These are phyloP conservation scores for Aspergillus biplanus DNA, from an alignment of 495 filamentous ascomycete genomes.

Conservation along the genomic window DNA sequence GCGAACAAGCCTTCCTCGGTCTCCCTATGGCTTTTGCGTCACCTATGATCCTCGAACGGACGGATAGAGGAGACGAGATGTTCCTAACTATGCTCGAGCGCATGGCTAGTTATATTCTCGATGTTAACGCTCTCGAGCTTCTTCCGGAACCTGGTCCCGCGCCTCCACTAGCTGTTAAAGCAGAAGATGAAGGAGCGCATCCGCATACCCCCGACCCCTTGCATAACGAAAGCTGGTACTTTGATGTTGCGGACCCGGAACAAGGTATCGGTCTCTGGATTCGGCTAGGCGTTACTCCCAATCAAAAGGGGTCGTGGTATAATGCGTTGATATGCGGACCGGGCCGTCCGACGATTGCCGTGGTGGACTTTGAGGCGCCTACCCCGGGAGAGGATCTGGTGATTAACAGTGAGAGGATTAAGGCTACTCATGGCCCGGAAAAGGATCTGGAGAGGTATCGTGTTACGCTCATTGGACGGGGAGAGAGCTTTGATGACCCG, in stretches of 20 bases:
- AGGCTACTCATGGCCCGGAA: neutral
- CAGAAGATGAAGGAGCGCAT: neutral
- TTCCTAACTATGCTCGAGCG: constrained; percentile 8
- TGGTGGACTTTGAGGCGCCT: constrained; percentile 3
- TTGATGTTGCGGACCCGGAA: constrained; percentile 1
- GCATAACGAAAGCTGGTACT: constrained; percentile 5
- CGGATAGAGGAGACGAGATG: constrained; percentile 4
- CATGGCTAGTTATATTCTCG: neutral
- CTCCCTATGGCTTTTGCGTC: constrained; percentile 4
- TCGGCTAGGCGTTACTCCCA: neutral
- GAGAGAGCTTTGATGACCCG: neutral
- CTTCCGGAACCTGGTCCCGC: neutral
- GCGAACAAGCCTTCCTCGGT: constrained; percentile 3
- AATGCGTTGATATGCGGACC: constrained; percentile 7
- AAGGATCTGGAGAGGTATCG: neutral
- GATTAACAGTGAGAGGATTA: neutral
- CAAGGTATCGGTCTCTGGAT: constrained; percentile 2
- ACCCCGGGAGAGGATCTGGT: constrained; percentile 1
- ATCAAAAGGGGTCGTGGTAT: constrained; percentile 2
- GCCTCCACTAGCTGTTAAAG: neutral
- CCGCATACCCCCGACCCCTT: neutral
- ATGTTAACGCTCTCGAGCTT: constrained; percentile 1
- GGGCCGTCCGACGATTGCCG: constrained; percentile 7
- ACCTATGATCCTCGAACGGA: constrained; percentile 6
- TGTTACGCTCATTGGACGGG: neutral